These are phyloP conservation scores for Datura wrightii DNA, from an alignment of 257 asterid genomes.

Conservation along the genomic window DNA sequence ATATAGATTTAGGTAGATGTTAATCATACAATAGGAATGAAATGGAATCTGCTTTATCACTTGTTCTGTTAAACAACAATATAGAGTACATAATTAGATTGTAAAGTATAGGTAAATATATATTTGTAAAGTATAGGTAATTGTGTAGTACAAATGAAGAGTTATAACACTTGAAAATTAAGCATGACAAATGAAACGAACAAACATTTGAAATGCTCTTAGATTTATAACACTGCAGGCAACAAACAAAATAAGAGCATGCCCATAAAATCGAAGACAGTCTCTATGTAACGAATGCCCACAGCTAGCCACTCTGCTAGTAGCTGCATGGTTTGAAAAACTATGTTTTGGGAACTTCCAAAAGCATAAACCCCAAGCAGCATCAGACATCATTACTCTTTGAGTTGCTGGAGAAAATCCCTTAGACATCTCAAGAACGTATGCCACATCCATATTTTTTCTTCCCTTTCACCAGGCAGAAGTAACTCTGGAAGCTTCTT, in stretches of 20 bases:
- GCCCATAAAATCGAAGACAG: slow-evolving; percentile 98
- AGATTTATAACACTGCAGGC: background rate
- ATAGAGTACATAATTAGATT: no score
- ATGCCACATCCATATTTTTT: slow-evolving; percentile 99
- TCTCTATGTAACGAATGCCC: slow-evolving; percentile 98
- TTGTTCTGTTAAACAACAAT: no score
- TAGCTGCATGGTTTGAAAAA: slow-evolving; percentile 98
- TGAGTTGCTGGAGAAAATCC: slow-evolving; percentile 96
- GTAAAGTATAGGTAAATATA: no score
- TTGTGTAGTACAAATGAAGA: no score
- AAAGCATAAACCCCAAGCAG: slow-evolving; percentile 97
- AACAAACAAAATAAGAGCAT: slow-evolving; percentile 40
- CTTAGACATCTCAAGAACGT: slow-evolving; percentile 86
- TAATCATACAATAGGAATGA: no score
- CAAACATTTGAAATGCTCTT: slow-evolving; percentile 26
- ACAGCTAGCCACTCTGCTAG: slow-evolving; percentile 99
- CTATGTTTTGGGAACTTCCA: slow-evolving; percentile 98
- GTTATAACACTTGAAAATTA: no score
- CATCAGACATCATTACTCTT: slow-evolving; percentile 97
- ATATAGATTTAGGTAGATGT: no score
- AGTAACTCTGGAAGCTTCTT: slow-evolving; percentile 80
- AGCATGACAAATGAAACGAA: background rate
- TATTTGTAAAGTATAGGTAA: no score
- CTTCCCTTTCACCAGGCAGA: slow-evolving; percentile 81
- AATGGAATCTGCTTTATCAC: no score